A percentile compares a stretch with the other conserved stretches of the same genome.
Conservation (phyloP, 257 asterid species). For the Perilla frutescens region DNA sequence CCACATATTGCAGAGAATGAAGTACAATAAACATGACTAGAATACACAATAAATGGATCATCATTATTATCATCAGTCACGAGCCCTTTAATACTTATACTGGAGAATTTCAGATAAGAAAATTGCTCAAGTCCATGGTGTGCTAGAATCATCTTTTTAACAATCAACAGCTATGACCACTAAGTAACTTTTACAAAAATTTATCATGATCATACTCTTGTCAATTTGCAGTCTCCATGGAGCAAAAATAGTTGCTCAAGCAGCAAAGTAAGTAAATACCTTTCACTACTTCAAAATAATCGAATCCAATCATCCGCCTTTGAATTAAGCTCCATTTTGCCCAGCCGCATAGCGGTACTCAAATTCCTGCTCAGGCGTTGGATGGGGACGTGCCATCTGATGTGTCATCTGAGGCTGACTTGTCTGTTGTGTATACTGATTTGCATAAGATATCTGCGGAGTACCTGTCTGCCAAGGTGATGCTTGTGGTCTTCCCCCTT, state of each 20-base stretch:
- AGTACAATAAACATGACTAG: background rate
- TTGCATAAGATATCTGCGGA: conserved; percentile 27
- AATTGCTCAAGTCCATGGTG: background rate
- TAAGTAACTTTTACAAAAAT: conserved; percentile 5
- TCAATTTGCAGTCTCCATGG: conserved; percentile 23
- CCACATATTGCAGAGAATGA: background rate
- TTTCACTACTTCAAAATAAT: conserved; percentile 21
- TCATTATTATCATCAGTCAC: background rate
- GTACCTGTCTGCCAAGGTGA: conserved; percentile 43
- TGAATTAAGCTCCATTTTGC: conserved; percentile 34
- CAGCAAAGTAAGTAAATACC: conserved; percentile 27
- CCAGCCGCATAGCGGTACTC: conserved; percentile 48
- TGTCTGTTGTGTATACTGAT: background rate
- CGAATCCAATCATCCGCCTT: conserved; percentile 22
- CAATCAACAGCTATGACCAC: conserved; percentile 20
- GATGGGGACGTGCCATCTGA: conserved; percentile 33
- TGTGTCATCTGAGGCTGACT: conserved; percentile 30
- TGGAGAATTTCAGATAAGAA: background rate
- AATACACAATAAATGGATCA: background rate
- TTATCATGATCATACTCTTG: conserved; percentile 1
- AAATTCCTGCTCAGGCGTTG: conserved; percentile 37
- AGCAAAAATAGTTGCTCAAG: conserved; percentile 14
- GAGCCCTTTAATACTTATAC: background rate
- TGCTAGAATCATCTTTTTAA: conserved; percentile 24
- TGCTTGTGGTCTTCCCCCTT: conserved; percentile 35